Evolutionary conservation across 1,139 yeast species (phyloP).

Genomic region (Suhomyces bolitotheri): DNA sequence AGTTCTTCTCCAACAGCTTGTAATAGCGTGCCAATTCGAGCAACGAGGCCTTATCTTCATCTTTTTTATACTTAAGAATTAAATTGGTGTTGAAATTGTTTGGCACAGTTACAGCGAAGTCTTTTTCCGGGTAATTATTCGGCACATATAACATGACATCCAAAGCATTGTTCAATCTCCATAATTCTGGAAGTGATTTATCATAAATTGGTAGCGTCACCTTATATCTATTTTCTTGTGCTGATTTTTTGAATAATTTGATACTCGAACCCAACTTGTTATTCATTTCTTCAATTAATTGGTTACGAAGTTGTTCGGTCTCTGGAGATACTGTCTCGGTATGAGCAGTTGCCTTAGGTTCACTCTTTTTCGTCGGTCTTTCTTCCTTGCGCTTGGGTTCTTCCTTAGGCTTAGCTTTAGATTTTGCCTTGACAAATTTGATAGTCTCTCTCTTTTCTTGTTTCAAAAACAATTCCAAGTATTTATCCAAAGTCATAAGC

Average conservation of each 20-base stretch:
- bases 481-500: slow-evolving; percentile 55
- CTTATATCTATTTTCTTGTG: slow-evolving; percentile 22
- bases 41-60: slow-evolving; percentile 14
- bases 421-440: slow-evolving; percentile 38
- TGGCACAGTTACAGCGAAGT: slow-evolving; percentile 22
- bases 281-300: slow-evolving; percentile 24
- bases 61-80: slow-evolving; percentile 21
- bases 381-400: not conserved
- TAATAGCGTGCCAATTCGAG: slow-evolving; percentile 20
- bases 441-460: slow-evolving; percentile 57
- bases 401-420: slow-evolving; percentile 5
- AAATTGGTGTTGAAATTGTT: slow-evolving; percentile 27
- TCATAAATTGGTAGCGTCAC: slow-evolving; percentile 23
- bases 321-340: slow-evolving; percentile 12
- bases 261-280: slow-evolving; percentile 25
- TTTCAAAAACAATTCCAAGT: slow-evolving; percentile 57
- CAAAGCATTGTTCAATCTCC: slow-evolving; percentile 16
- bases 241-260: slow-evolving; percentile 29
- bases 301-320: slow-evolving; percentile 17
- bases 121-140: slow-evolving; percentile 17
- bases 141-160: slow-evolving; percentile 22
- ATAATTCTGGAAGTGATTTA: slow-evolving; percentile 16
- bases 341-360: not conserved
- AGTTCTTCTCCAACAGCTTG: slow-evolving; percentile 25
- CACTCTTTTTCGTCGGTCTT: not conserved